Conservation (phyloP, 2,329 filamentous ascomycete genomes). For the Aspergillus floridensis region DNA sequence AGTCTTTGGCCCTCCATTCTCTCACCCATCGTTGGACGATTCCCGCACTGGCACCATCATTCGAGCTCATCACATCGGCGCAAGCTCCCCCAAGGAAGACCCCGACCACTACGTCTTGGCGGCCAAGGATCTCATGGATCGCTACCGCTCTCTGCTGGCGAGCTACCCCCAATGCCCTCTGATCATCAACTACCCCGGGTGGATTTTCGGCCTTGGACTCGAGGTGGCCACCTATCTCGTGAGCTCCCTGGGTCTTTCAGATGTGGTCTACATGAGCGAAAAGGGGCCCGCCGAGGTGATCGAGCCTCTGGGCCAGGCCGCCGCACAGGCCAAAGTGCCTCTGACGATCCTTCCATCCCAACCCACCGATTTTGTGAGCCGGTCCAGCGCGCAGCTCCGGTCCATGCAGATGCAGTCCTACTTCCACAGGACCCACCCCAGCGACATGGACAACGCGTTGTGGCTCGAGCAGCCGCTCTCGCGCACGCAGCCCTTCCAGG, state of each 20-base stretch:
- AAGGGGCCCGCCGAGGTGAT: conserved; percentile 46
- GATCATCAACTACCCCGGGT: conserved; percentile 58
- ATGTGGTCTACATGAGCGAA: conserved; percentile 55
- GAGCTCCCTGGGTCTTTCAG: conserved; percentile 46
- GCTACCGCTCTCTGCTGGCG: conserved; percentile 45
- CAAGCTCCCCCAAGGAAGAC: conserved; percentile 54
- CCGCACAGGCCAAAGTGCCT: conserved; percentile 35
- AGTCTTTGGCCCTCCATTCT: conserved; percentile 57
- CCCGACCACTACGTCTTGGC: conserved; percentile 56
- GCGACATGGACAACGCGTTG: conserved; percentile 27
- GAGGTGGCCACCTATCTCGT: conserved; percentile 50
- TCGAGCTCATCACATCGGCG: conserved; percentile 54
- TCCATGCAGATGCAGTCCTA: conserved; percentile 62
- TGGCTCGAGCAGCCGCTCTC: conserved; percentile 51
- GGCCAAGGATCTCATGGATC: conserved; percentile 51
- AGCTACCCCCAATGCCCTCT: conserved; percentile 48
- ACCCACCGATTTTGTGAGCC: conserved; percentile 43
- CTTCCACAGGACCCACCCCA: conserved; percentile 50
- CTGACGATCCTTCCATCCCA: conserved; percentile 50
- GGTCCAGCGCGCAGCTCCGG: conserved; percentile 52
- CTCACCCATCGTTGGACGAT: conserved; percentile 46
- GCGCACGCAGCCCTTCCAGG: conserved; percentile 46
- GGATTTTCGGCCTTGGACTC: conserved; percentile 54
- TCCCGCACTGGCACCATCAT: conserved; percentile 40
- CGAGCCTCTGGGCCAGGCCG: conserved; percentile 40